Conservation (phyloP, 2,329 filamentous ascomycete species). For the Colletotrichum camelliae region DNA sequence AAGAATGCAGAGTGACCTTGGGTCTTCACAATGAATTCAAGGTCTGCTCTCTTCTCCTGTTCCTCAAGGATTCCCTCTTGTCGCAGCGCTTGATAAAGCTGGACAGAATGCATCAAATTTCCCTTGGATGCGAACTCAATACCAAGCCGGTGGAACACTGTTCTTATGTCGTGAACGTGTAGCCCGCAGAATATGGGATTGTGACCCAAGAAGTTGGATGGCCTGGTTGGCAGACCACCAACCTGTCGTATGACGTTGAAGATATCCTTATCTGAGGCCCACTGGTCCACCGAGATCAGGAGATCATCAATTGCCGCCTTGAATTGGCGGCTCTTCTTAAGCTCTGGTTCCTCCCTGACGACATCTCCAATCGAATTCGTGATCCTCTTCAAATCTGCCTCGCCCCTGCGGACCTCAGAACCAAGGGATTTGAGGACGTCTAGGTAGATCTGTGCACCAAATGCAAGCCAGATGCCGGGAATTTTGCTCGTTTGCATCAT, state of each 20-base stretch:
- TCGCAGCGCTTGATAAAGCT: slow-evolving; percentile 28
- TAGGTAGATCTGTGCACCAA: slow-evolving; percentile 24
- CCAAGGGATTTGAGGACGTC: slow-evolving; percentile 22
- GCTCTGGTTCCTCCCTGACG: neutral
- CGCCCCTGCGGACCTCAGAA: neutral
- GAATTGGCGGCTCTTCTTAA: neutral
- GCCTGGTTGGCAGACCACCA: neutral
- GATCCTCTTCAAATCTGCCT: neutral
- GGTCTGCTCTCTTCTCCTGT: slow-evolving; percentile 1
- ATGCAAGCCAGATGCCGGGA: slow-evolving; percentile 21
- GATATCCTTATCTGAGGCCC: slow-evolving; percentile 22
- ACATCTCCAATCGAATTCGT: neutral
- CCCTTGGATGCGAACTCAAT: slow-evolving; percentile 19
- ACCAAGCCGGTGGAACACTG: slow-evolving; percentile 18
- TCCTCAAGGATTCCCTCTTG: slow-evolving; percentile 25
- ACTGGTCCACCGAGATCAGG: neutral
- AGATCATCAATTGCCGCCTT: too few species aligned
- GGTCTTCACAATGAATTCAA: neutral
- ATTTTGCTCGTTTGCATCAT: neutral
- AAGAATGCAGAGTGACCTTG: slow-evolving; percentile 27
- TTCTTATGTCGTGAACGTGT: slow-evolving; percentile 23
- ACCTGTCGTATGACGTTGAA: neutral
- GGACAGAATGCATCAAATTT: slow-evolving; percentile 20
- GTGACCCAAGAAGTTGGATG: slow-evolving; percentile 21
- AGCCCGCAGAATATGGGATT: slow-evolving; percentile 27